Percentiles rank a stretch among this genome's conserved stretches.
These are phyloP conservation scores for Scheffersomyces spartinae DNA, from an alignment of 805 yeast species.

Conservation along the genomic window DNA sequence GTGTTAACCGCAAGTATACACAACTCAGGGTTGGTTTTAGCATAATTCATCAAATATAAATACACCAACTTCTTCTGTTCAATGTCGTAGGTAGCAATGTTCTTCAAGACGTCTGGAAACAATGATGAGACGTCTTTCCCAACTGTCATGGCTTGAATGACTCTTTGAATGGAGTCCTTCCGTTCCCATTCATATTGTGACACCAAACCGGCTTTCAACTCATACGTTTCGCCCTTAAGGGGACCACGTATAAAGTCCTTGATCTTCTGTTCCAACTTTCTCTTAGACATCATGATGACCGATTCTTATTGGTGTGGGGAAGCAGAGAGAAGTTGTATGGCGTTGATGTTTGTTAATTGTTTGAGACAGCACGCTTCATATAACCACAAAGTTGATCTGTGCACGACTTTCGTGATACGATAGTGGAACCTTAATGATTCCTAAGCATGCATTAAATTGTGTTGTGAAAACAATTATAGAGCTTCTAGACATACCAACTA, in stretches of 20 bases:
- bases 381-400: too few relatives aligned
- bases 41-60: conserved; percentile 91
- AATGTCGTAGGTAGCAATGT: conserved; percentile 91
- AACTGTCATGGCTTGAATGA: conserved; percentile 95
- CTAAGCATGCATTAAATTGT: too few relatives aligned
- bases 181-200: conserved; percentile 92
- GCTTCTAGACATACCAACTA: too few relatives aligned
- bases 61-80: conserved; percentile 96
- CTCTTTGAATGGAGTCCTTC: conserved; percentile 93
- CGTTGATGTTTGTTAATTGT: too few relatives aligned
- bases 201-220: conserved; percentile 79
- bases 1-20: conserved; percentile 95
- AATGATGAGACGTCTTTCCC: conserved; percentile 93
- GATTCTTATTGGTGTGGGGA: too few relatives aligned
- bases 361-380: too few relatives aligned
- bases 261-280: conserved; percentile 32
- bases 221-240: conserved; percentile 70
- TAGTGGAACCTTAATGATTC: too few relatives aligned
- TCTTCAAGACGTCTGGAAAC: conserved; percentile 92
- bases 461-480: too few relatives aligned
- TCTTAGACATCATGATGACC: too few relatives aligned
- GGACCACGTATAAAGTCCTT: conserved; percentile 33
- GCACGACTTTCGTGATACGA: too few relatives aligned
- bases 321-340: too few relatives aligned
- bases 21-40: conserved; percentile 90